Base-by-base conservation (phyloP, 768 basidiomycete genomes). In the Lenzites betulinus region DNA sequence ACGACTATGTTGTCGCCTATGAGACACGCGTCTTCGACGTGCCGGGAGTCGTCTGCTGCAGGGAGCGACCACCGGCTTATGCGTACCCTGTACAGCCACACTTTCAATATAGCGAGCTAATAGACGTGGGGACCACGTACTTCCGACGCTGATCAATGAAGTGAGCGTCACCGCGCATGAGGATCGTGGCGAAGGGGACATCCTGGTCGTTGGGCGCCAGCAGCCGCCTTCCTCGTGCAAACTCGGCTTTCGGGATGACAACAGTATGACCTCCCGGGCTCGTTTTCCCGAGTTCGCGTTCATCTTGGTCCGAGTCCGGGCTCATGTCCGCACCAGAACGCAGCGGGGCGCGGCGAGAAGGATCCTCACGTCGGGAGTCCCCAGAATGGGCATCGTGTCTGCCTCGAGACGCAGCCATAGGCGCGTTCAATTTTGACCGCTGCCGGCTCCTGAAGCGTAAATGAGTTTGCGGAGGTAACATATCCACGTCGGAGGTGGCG, bases 11-110 rank as follows among this genome's bases (percentile, higher is more conserved):
- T 28, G 22, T 66, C 71, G 15, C 72, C 75, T 30, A 80, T 67
- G 56, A 78, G 72, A 55, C 77, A 76, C 22, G 77, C 81, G 63
- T 85, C 81, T 46, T 74, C 74, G 54, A 83, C 81, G 63, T 78
- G 78, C 35, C 58, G 41, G 25, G 26, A 12, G 59, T 58, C 47
- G 50, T 54, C 39, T 50, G 51, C 46, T 30, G 48, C 49, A 38
- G 66, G 67, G 28, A 71, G 60, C 7, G 69, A 67, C 44, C 58
- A 65, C 12, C 28, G 43, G 3, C 59, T 61, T 33, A 63, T 62
- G 23, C 67, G 62, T 7, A 39, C 30, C 30, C 70, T 71, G 56
- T 50, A 55, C 42, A 54, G 58, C 57, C 62, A 57, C 51, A 33
- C 16, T 30, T 49, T 60, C 44, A 64, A 46, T 44, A 50, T 30